Conservation (phyloP, 768 basidiomycete genomes). For the Termitomyces sp. region DNA sequence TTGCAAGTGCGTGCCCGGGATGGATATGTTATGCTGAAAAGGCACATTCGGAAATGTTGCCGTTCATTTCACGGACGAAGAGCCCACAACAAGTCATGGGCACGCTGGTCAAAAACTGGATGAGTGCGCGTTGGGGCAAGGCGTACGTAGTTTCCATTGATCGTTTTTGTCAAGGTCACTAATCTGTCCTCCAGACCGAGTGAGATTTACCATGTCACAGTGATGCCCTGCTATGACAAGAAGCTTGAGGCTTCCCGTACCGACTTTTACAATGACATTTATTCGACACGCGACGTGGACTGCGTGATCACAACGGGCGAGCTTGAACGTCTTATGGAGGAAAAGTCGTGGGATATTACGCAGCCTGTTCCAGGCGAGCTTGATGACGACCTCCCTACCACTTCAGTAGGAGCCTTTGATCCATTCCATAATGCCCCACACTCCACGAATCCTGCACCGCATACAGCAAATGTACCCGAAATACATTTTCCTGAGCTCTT, state of each 20-base stretch:
- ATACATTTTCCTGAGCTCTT: slow-evolving; percentile 65
- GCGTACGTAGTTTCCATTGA: slow-evolving; percentile 46
- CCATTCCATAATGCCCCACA: neutral
- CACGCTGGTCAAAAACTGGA: slow-evolving; percentile 86
- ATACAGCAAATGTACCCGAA: slow-evolving; percentile 5
- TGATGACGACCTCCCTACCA: slow-evolving; percentile 15
- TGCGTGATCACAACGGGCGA: slow-evolving; percentile 98
- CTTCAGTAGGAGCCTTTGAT: slow-evolving; percentile 11
- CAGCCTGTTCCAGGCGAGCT: slow-evolving; percentile 51
- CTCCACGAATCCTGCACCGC: neutral
- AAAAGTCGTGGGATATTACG: slow-evolving; percentile 77
- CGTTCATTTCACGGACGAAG: slow-evolving; percentile 84
- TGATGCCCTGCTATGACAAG: slow-evolving; percentile 99
- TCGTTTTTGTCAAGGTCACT: neutral
- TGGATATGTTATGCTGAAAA: slow-evolving; percentile 99
- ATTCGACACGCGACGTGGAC: slow-evolving; percentile 90
- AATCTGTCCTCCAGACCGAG: slow-evolving; percentile 54
- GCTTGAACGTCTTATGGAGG: slow-evolving; percentile 78
- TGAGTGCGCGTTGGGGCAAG: slow-evolving; percentile 63
- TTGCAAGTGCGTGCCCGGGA: slow-evolving; percentile 95
- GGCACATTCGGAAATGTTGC: slow-evolving; percentile 90
- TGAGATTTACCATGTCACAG: slow-evolving; percentile 91
- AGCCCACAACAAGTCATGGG: slow-evolving; percentile 96
- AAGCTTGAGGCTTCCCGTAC: slow-evolving; percentile 95
- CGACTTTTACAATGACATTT: slow-evolving; percentile 83